Percentiles rank a stretch among this genome's conserved stretches.
Conservation (phyloP, 257 asterid genomes). For the Echites panduratus region DNA sequence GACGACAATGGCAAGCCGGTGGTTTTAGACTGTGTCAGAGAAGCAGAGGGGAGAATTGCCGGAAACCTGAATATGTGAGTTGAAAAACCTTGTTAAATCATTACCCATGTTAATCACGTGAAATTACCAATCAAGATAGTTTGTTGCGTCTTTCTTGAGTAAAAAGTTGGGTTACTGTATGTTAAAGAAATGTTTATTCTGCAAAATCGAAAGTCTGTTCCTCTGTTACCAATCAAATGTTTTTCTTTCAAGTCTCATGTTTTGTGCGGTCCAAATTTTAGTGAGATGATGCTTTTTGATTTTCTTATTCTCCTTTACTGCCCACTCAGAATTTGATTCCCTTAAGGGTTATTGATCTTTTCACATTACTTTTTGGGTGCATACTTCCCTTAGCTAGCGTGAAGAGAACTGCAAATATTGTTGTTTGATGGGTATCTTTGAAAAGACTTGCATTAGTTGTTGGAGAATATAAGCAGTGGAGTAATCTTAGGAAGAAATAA, state of each 20-base stretch:
- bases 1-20: constrained; percentile 95
- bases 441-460: not conserved
- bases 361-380: constrained; percentile 21
- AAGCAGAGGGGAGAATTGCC: constrained; percentile 87
- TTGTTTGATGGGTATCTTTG: constrained; percentile 1
- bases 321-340: constrained; percentile 37
- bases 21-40: constrained; percentile 92
- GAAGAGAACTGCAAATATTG: not conserved
- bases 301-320: constrained; percentile 24
- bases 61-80: constrained; percentile 72
- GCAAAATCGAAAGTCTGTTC: not conserved
- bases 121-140: not conserved
- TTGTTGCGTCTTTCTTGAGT: not conserved
- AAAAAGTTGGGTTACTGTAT: not conserved
- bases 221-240: no score
- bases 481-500: not conserved
- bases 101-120: not conserved
- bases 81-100: no score
- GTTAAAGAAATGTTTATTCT: not conserved
- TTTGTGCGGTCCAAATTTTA: constrained; percentile 25
- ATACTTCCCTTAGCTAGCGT: constrained; percentile 9
- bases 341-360: not conserved
- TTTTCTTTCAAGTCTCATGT: no score
- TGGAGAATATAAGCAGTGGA: not conserved
- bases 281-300: constrained; percentile 19